phyloP scores from a whole-genome alignment of 176 grass and related monocot genomes.

The Paspalum notatum region DNA sequence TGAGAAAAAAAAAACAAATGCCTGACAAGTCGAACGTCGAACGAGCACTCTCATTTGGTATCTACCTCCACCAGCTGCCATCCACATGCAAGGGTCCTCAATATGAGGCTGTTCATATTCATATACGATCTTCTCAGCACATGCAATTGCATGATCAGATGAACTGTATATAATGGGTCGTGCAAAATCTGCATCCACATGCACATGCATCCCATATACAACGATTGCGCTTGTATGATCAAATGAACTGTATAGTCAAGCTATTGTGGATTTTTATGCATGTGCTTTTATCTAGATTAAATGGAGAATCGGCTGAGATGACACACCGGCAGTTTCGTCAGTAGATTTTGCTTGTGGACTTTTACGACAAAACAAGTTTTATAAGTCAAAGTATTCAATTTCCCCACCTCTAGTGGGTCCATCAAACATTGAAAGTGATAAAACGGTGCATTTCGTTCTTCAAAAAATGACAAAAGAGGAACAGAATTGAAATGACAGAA shows the following conservation, averaged over 20 bases:
- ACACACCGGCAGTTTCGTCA: neutral
- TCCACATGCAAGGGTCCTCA: no score
- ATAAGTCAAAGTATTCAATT: neutral
- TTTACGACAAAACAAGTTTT: neutral
- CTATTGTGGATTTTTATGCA: neutral
- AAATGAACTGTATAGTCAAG: no score
- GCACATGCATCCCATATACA: no score
- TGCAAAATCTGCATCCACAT: no score
- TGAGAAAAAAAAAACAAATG: neutral
- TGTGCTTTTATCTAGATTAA: neutral
- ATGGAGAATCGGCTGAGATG: neutral
- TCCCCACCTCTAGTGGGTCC: neutral
- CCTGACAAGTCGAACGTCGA: neutral
- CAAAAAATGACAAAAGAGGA: constrained; percentile 10
- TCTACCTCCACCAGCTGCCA: no score
- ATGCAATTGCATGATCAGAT: no score
- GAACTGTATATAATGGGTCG: no score
- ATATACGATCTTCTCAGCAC: no score
- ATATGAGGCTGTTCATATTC: no score
- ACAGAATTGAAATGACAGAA: neutral
- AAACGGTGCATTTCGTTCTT: neutral
- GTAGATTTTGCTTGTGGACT: neutral
- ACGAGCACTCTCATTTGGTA: no score
- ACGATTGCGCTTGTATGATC: no score
- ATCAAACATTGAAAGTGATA: neutral